Conservation (phyloP, 108 stramenopile species). For the Stephanodiscus minutulus region DNA sequence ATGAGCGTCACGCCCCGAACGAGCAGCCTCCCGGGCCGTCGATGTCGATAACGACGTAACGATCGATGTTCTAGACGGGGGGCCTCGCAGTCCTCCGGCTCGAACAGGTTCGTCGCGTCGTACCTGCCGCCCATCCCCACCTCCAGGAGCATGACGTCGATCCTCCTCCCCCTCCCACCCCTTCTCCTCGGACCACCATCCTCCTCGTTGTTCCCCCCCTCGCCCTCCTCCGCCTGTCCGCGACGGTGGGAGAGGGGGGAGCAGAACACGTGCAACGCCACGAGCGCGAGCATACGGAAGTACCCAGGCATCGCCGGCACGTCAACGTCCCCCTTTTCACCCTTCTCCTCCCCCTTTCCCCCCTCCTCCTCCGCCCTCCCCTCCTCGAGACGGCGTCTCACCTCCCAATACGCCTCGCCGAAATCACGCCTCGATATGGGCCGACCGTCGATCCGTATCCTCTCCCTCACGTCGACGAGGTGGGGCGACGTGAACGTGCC, state of each 20-base stretch:
- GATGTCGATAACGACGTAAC: not conserved
- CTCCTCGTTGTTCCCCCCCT: not conserved
- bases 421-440: constrained; percentile 73
- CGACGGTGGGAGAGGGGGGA: not conserved
- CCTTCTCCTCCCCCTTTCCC: not conserved
- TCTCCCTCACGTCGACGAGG: constrained; percentile 82
- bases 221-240: not conserved
- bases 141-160: constrained; percentile 89
- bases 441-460: constrained; percentile 82
- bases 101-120: constrained; percentile 92
- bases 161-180: constrained; percentile 11
- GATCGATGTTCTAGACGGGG: too few species aligned
- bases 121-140: constrained; percentile 96
- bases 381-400: constrained; percentile 53
- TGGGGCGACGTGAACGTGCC: constrained; percentile 94
- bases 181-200: not conserved
- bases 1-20: constrained; percentile 71
- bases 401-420: constrained; percentile 71
- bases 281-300: constrained; percentile 90
- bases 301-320: constrained; percentile 79
- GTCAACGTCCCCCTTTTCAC: not conserved
- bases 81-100: constrained; percentile 28
- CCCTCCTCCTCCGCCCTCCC: not conserved
- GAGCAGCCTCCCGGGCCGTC: not conserved
- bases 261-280: constrained; percentile 74